Evolutionary conservation across 1,284 basidiomycete genomes (phyloP).

Genomic region (Schizopora paradoxa): DNA sequence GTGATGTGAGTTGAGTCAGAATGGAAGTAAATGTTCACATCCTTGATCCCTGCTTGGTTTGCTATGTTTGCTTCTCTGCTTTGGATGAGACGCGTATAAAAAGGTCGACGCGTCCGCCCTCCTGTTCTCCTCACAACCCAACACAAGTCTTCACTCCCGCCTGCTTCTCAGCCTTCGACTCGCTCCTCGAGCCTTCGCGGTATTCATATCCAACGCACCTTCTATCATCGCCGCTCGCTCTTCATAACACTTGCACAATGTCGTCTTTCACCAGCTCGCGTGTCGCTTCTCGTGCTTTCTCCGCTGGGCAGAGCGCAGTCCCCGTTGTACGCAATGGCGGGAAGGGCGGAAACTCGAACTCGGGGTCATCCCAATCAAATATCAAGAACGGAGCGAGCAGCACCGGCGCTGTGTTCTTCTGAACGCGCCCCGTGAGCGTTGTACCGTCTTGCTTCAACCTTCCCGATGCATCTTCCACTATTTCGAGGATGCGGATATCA

Average conservation of each 20-base stretch:
- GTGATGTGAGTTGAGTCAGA: constrained; percentile 17
- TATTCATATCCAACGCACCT: not conserved
- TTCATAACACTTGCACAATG: constrained; percentile 2
- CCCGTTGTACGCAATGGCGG: constrained; percentile 10
- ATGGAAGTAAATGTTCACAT: constrained; percentile 10
- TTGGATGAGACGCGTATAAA: constrained; percentile 11
- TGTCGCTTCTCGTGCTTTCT: constrained; percentile 6
- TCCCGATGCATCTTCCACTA: constrained; percentile 3
- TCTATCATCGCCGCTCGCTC: not conserved
- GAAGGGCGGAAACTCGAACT: constrained; percentile 4
- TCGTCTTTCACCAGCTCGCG: constrained; percentile 2
- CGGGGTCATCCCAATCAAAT: constrained; percentile 9
- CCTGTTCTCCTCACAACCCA: not conserved
- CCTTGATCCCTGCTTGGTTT: constrained; percentile 7
- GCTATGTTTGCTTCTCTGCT: constrained; percentile 2
- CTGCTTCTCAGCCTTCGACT: not conserved
- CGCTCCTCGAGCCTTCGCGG: not conserved
- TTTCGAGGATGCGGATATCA: constrained; percentile 5
- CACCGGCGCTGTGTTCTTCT: constrained; percentile 13
- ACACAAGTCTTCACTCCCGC: not conserved
- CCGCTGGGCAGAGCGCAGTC: constrained; percentile 6
- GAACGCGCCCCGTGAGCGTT: not conserved
- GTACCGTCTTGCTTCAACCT: not conserved
- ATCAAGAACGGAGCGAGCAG: constrained; percentile 13
- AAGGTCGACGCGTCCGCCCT: not conserved